Conservation (phyloP, 2,329 filamentous ascomycete genomes). For the Rutstroemia sp. region DNA sequence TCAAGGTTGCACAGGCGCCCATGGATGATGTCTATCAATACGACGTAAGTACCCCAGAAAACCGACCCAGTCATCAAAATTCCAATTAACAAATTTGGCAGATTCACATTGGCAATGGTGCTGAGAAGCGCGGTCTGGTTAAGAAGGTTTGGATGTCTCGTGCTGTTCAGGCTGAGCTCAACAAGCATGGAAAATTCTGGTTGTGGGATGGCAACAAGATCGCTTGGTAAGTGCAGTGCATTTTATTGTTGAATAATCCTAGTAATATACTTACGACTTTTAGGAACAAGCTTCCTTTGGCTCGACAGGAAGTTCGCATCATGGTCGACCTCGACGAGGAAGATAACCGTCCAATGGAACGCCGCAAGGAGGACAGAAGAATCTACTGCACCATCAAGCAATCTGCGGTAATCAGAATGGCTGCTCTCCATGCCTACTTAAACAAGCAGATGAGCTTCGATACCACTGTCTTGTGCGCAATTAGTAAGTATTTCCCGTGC, state of each 20-base stretch:
- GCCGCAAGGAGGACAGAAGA: conserved; percentile 37
- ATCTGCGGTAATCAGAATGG: conserved; percentile 63
- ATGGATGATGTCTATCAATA: conserved; percentile 68
- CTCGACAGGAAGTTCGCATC: conserved; percentile 41
- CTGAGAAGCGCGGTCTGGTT: conserved; percentile 56
- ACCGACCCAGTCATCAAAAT: background rate
- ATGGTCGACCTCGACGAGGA: conserved; percentile 68
- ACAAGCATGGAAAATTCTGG: conserved; percentile 43
- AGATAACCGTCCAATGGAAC: conserved; percentile 30
- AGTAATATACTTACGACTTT: conserved; percentile 26
- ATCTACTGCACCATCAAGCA: conserved; percentile 49
- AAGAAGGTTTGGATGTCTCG: conserved; percentile 70
- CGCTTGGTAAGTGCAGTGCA: conserved; percentile 58
- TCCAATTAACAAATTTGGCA: conserved; percentile 27
- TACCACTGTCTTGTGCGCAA: conserved; percentile 63
- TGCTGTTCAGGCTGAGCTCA: conserved; percentile 47
- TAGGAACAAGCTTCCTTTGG: conserved; percentile 28
- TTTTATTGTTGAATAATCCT: background rate
- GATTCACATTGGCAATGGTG: conserved; percentile 58
- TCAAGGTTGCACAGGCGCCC: conserved; percentile 55
- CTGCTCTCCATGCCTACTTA: conserved; percentile 60
- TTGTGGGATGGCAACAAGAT: conserved; percentile 80
- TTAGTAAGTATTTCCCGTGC: conserved; percentile 46
- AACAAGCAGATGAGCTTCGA: conserved; percentile 51
- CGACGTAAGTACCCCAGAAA: conserved; percentile 53